Conservation (phyloP, 2,329 filamentous ascomycete genomes). For the Aspergillus udagawae region DNA sequence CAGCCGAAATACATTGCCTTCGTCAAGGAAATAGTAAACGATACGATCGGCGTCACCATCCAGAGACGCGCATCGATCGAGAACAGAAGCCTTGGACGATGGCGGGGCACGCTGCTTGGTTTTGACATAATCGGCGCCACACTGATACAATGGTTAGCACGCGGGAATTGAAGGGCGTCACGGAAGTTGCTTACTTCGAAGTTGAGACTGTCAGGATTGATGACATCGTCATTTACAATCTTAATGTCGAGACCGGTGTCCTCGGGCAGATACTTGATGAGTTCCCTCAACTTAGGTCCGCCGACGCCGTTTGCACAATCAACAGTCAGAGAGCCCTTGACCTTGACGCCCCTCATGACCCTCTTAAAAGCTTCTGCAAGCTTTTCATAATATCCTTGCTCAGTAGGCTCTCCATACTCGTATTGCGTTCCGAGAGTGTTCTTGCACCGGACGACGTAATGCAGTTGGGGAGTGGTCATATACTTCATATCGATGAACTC, state of each 20-base stretch:
- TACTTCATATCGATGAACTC: constrained; percentile 82
- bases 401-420: constrained; percentile 82
- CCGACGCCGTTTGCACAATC: constrained; percentile 98
- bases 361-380: constrained; percentile 77
- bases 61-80: constrained; percentile 80
- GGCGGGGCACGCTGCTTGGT: constrained; percentile 89
- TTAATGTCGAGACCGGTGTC: constrained; percentile 74
- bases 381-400: constrained; percentile 94
- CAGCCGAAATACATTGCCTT: constrained; percentile 79
- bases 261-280: constrained; percentile 75
- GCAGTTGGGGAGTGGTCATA: constrained; percentile 93
- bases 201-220: constrained; percentile 85
- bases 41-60: constrained; percentile 95
- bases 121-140: constrained; percentile 95
- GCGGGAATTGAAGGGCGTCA: background rate
- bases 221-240: constrained; percentile 87
- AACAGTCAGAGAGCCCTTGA: constrained; percentile 71
- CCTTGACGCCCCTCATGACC: constrained; percentile 72
- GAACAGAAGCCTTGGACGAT: constrained; percentile 69
- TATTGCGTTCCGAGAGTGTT: constrained; percentile 87
- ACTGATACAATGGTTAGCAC: constrained; percentile 48
- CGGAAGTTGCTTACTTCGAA: constrained; percentile 60
- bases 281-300: constrained; percentile 80
- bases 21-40: constrained; percentile 89
- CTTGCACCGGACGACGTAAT: constrained; percentile 90